phyloP scores from a whole-genome alignment of 2,329 filamentous ascomycete genomes.

The Cordyceps militaris region DNA sequence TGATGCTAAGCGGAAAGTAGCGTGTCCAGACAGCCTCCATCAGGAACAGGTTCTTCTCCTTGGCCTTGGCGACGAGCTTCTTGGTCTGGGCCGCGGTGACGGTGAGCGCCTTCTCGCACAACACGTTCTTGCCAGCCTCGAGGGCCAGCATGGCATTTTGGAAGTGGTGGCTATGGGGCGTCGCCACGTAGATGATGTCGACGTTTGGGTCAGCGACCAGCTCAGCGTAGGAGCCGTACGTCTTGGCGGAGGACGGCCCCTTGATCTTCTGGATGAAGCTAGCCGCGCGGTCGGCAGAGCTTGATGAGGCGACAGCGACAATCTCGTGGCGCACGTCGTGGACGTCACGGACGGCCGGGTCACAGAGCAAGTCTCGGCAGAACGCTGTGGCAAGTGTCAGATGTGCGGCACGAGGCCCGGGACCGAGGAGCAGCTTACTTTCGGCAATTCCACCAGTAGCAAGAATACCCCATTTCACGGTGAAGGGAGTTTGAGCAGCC shows the following conservation, averaged over 20 bases:
- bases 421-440: slow-evolving; percentile 30
- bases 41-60: slow-evolving; percentile 64
- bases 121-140: slow-evolving; percentile 75
- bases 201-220: slow-evolving; percentile 72
- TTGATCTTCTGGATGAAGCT: slow-evolving; percentile 66
- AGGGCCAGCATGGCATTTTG: slow-evolving; percentile 83
- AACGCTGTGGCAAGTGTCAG: slow-evolving; percentile 40
- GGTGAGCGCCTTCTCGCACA: slow-evolving; percentile 88
- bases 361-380: slow-evolving; percentile 69
- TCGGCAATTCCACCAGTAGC: slow-evolving; percentile 54
- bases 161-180: slow-evolving; percentile 88
- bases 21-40: slow-evolving; percentile 91
- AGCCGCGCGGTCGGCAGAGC: slow-evolving; percentile 59
- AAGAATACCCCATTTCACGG: slow-evolving; percentile 53
- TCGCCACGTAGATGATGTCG: slow-evolving; percentile 83
- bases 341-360: slow-evolving; percentile 62
- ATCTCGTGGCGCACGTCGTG: slow-evolving; percentile 70
- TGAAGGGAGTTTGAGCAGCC: slow-evolving; percentile 36
- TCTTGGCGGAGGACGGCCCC: slow-evolving; percentile 59
- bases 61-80: slow-evolving; percentile 64
- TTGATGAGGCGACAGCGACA: slow-evolving; percentile 73
- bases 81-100: slow-evolving; percentile 72
- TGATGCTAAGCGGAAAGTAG: slow-evolving; percentile 77
- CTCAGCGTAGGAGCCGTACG: slow-evolving; percentile 76
- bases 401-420: not conserved